phyloP scores from a whole-genome alignment of 441 rosid genomes.

The Jatropha multifida region DNA sequence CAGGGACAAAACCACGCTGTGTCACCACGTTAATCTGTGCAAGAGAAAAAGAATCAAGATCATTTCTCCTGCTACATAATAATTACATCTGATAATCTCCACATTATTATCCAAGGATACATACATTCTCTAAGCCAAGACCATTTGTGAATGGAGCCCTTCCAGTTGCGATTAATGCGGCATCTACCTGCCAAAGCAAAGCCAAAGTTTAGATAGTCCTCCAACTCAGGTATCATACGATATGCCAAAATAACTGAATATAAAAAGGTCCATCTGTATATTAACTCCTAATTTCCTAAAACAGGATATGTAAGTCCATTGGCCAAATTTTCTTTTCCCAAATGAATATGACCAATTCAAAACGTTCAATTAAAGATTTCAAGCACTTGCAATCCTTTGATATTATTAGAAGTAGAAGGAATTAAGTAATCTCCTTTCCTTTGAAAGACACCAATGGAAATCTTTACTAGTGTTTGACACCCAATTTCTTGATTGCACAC shows the following conservation, averaged over 20 bases:
- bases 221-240: background rate
- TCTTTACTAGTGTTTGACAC: background rate
- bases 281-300: background rate
- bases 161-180: conserved; percentile 97
- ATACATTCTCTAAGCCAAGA: conserved; percentile 92
- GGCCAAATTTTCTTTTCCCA: conserved; percentile 1
- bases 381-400: background rate
- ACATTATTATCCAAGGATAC: conserved; percentile 22
- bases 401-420: background rate
- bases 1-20: conserved; percentile 90
- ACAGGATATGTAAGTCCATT: background rate
- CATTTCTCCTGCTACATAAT: conserved; percentile 14
- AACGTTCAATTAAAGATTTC: background rate
- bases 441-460: background rate
- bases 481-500: background rate
- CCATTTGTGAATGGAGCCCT: conserved; percentile 95
- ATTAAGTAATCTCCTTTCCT: conserved; percentile 1
- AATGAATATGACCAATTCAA: background rate
- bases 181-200: conserved; percentile 67
- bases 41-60: conserved; percentile 11
- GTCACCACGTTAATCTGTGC: conserved; percentile 79
- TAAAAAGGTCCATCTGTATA: background rate
- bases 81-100: background rate
- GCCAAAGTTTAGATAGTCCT: conserved; percentile 2
- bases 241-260: background rate